Conservation (phyloP, 306 rosid genomes). For the Vigna reflexopilosa region DNA sequence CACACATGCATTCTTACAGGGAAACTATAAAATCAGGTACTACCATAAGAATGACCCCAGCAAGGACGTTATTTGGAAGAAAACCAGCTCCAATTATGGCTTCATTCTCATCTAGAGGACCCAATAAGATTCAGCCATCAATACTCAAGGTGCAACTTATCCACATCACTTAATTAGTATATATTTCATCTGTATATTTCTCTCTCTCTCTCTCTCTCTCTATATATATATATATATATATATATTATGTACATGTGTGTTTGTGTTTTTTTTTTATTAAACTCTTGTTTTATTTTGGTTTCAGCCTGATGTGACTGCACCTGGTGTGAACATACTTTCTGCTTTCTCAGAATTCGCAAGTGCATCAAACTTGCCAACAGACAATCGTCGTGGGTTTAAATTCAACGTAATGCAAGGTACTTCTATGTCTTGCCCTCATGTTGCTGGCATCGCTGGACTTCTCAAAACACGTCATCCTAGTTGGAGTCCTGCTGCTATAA, state of each 20-base stretch:
- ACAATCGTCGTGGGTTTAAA: background rate
- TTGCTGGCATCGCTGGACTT: constrained; percentile 42
- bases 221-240: no score
- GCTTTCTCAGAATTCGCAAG: constrained; percentile 25
- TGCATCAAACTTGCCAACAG: background rate
- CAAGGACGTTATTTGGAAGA: constrained; percentile 44
- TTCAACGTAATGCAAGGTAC: constrained; percentile 30
- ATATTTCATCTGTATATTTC: background rate
- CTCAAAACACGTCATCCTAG: constrained; percentile 36
- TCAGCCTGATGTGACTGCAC: constrained; percentile 47
- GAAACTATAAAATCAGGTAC: constrained; percentile 19
- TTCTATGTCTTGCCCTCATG: constrained; percentile 43
- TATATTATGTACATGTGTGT: background rate
- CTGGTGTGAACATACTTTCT: constrained; percentile 36
- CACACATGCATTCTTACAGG: constrained; percentile 27
- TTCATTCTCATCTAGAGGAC: constrained; percentile 56
- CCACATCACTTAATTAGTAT: background rate
- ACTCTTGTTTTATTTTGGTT: background rate
- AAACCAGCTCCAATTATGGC: constrained; percentile 51
- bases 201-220: no score
- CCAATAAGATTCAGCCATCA: constrained; percentile 47
- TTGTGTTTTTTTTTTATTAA: background rate
- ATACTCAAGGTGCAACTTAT: constrained; percentile 58
- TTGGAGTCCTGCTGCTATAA: constrained; percentile 44
- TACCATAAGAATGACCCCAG: constrained; percentile 44